Base-by-base conservation (phyloP, 139 green algal genomes). In the Chlorella sp. region DNA sequence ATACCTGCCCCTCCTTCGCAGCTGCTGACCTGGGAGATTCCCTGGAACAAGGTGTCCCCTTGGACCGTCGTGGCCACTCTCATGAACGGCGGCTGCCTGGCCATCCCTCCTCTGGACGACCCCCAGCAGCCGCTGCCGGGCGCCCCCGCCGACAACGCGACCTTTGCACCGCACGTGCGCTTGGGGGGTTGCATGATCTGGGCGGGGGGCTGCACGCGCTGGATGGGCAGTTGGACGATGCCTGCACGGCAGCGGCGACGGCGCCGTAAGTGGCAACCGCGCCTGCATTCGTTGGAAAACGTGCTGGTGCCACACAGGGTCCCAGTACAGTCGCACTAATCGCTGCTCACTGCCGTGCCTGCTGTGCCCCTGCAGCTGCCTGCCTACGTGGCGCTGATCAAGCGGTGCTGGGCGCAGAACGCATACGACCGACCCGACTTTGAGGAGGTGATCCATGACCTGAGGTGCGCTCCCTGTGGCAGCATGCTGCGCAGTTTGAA, bases 11-110 rank as follows among this genome's bases (percentile, higher is more conserved):
- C n/a, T 26, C 34, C 14, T 20, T 91, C 79, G 87, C 83, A 92
- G 69, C 81, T 96, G 87, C 83, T 96, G 51, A 96, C 93, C 41
- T 97, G 91, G 92, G 87, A 91, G 79, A 89, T 94, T 84, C 94
- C 93, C 4, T 96, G 92, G 80, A 58, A 86, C 34, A 82, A 88
- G 24, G 73, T 51, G 14, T 75, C 77, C 22, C 76, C 90, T 32
- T 92, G 88, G 87, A 88, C 89, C 69, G 85, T 89, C 34, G 30
- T 70, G 19, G 58, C 44, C 0, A 48, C 65, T 6, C 17, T 80
- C 7, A n/a, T 74, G 26, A 30, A 68, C 54, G 84, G 84, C 43
- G 34, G n/a, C 46, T 40, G 64, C 20, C 56, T 76, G 36, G 17
- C 60, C 26, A 43, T 90, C 26, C 84, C 84, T 13, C 30, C 30